phyloP scores from a whole-genome alignment of 495 filamentous ascomycete genomes.

The Platismatia glauca region DNA sequence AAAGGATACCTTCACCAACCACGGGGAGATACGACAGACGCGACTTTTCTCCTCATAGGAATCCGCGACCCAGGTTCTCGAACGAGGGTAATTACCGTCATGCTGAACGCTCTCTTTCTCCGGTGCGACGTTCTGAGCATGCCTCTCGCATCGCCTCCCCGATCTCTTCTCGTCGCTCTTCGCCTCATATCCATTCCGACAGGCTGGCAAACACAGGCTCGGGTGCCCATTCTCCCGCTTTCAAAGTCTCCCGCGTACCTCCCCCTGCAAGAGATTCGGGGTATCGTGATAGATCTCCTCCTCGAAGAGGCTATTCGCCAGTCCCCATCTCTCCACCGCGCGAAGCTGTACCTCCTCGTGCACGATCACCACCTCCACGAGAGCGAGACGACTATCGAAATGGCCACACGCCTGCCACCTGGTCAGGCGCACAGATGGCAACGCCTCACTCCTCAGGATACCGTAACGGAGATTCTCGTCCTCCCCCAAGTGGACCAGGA shows the following conservation, averaged over 20 bases:
- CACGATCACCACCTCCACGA: conserved; percentile 15
- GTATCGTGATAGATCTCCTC: conserved; percentile 22
- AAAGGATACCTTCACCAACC: conserved; percentile 17
- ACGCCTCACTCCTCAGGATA: conserved; percentile 21
- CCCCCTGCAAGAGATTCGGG: conserved; percentile 13
- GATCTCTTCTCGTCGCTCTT: conserved; percentile 35
- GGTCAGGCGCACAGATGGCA: conserved; percentile 10
- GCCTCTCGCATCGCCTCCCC: conserved; percentile 32
- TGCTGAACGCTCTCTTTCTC: conserved; percentile 22
- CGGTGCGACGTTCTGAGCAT: conserved; percentile 25
- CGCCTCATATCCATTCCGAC: conserved; percentile 29
- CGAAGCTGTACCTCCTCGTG: conserved; percentile 14
- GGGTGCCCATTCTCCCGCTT: conserved; percentile 28
- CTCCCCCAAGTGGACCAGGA: conserved; percentile 31
- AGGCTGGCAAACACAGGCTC: conserved; percentile 21
- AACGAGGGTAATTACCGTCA: conserved; percentile 20
- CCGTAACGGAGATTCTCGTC: conserved; percentile 27
- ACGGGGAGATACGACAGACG: conserved; percentile 22
- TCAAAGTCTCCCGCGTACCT: conserved; percentile 10
- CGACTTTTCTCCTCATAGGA: conserved; percentile 20
- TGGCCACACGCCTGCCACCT: conserved; percentile 10
- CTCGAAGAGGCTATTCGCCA: conserved; percentile 21
- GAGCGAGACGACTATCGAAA: conserved; percentile 18
- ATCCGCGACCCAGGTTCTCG: conserved; percentile 18
- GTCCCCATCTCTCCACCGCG: conserved; percentile 18